Evolutionary conservation across 2,329 filamentous ascomycete species (phyloP).

Genomic region (Trichoderma guizhouense): DNA sequence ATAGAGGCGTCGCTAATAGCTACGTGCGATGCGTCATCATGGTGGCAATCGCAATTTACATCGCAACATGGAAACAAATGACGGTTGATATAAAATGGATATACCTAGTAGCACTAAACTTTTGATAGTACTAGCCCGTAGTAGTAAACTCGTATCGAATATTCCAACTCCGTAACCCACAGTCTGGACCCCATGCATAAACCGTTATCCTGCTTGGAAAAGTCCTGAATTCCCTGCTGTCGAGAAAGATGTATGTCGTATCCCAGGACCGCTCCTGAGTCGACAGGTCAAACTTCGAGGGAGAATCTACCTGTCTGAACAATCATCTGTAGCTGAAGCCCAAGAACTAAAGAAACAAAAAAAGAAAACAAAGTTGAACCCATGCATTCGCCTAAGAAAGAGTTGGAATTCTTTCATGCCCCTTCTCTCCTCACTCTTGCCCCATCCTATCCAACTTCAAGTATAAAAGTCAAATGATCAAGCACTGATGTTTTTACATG

Average conservation of each 20-base stretch:
- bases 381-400: neutral
- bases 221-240: constrained; percentile 17
- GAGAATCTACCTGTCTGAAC: constrained; percentile 24
- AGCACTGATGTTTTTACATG: constrained; percentile 10
- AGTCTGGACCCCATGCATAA: constrained; percentile 23
- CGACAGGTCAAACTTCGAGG: constrained; percentile 20
- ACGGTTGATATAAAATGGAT: neutral
- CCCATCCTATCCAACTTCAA: neutral
- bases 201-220: constrained; percentile 24
- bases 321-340: constrained; percentile 7
- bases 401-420: neutral
- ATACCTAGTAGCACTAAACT: neutral
- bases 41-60: neutral
- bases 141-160: constrained; percentile 1
- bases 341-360: constrained; percentile 6
- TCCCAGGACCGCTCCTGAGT: constrained; percentile 23
- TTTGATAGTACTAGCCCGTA: neutral
- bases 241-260: constrained; percentile 10
- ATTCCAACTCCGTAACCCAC: constrained; percentile 13
- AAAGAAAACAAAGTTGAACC: neutral
- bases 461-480: constrained; percentile 1
- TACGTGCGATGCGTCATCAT: neutral
- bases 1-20: neutral
- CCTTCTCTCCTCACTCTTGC: neutral
- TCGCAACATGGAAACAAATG: neutral